These are phyloP conservation scores for Populus hybrid DNA, from an alignment of 441 rosid species.

Conservation along the genomic window DNA sequence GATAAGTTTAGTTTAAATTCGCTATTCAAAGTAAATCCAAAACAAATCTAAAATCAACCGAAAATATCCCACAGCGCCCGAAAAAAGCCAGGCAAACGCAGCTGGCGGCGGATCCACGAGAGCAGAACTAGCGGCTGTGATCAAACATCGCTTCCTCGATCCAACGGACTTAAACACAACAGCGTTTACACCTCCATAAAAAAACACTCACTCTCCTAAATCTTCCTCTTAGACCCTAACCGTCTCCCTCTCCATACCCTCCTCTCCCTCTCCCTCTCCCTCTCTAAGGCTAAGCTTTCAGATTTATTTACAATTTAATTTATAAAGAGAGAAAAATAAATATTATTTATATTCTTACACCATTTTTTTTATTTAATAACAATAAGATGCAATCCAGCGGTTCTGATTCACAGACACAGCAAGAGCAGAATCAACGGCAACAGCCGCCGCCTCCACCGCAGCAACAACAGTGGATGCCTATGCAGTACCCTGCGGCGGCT, in stretches of 20 bases:
- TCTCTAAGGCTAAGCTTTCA: neutral
- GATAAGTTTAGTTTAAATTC: neutral
- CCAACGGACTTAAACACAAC: slow-evolving; percentile 43
- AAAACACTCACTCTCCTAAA: slow-evolving; percentile 28
- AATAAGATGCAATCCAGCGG: slow-evolving; percentile 54
- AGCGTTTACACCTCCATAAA: slow-evolving; percentile 38
- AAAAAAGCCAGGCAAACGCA: neutral
- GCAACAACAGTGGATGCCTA: slow-evolving; percentile 56
- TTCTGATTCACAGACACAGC: slow-evolving; percentile 48
- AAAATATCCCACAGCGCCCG: neutral
- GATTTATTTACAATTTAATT: neutral
- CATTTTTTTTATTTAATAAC: neutral
- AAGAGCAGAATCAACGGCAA: slow-evolving; percentile 33
- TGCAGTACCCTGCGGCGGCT: slow-evolving; percentile 73
- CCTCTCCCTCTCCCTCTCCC: slow-evolving; percentile 14
- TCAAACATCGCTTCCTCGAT: slow-evolving; percentile 21
- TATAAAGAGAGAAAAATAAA: neutral
- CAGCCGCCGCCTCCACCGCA: slow-evolving; percentile 31
- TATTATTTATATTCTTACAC: neutral
- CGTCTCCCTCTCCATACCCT: slow-evolving; percentile 13
- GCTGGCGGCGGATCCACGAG: slow-evolving; percentile 57
- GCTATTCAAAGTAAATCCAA: neutral
- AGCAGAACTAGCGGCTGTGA: slow-evolving; percentile 39
- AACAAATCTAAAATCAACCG: neutral
- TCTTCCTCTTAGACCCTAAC: slow-evolving; percentile 45